Evolutionary conservation across 1,139 yeast species (phyloP).

Genomic region (Kodamaea ohmeri): DNA sequence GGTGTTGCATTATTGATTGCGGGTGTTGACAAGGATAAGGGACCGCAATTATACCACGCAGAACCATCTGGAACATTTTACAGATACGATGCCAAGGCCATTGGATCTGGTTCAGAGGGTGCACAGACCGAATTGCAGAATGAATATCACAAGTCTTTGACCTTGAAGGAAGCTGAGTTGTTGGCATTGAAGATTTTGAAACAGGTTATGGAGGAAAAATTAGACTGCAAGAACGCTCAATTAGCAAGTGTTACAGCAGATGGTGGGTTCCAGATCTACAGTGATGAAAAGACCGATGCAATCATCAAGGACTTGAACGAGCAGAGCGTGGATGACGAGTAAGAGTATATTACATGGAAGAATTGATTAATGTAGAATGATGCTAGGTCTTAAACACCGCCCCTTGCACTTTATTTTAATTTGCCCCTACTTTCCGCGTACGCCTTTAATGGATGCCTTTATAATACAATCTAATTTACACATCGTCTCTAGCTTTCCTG

Average conservation of each 20-base stretch:
- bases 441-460: background rate
- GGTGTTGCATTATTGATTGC: slow-evolving; percentile 97
- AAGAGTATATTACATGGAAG: background rate
- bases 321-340: slow-evolving; percentile 51
- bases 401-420: background rate
- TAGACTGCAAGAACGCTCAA: slow-evolving; percentile 94
- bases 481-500: slow-evolving; percentile 2
- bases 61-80: slow-evolving; percentile 99
- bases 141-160: slow-evolving; percentile 91
- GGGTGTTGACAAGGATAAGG: slow-evolving; percentile 87
- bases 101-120: slow-evolving; percentile 98
- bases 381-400: no score
- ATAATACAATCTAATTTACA: slow-evolving; percentile 2
- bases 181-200: slow-evolving; percentile 85
- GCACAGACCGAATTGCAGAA: slow-evolving; percentile 98
- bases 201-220: slow-evolving; percentile 98
- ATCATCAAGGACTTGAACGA: slow-evolving; percentile 76
- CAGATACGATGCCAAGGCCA: slow-evolving; percentile 97
- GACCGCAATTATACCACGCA: slow-evolving; percentile 97
- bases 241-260: slow-evolving; percentile 88
- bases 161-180: slow-evolving; percentile 92
- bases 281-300: slow-evolving; percentile 78
- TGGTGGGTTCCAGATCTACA: slow-evolving; percentile 82
- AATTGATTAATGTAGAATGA: background rate
- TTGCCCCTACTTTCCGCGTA: background rate